Evolutionary conservation across 129 eudicot species (phyloP).

Genomic region (Apium graveolens): DNA sequence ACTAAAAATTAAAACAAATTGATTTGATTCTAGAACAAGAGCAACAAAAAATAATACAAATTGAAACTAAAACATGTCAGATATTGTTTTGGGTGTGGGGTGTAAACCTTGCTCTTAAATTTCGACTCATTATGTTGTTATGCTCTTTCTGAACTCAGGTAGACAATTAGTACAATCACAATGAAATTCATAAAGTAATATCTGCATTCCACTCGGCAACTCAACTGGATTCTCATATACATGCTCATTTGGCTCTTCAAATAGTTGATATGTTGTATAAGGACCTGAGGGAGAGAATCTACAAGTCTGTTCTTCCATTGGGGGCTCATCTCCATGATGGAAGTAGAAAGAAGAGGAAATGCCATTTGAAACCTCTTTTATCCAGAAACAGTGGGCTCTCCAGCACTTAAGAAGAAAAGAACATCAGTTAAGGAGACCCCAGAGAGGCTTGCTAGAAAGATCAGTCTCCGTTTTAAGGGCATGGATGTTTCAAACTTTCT

Average conservation of each 20-base stretch:
- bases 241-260: slow-evolving; percentile 75
- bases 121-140: background rate
- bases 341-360: slow-evolving; percentile 15
- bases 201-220: slow-evolving; percentile 91
- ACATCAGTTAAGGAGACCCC: slow-evolving; percentile 86
- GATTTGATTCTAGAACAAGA: no score
- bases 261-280: slow-evolving; percentile 62
- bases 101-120: background rate
- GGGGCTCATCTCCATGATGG: slow-evolving; percentile 30
- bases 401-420: slow-evolving; percentile 78
- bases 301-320: slow-evolving; percentile 58
- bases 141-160: slow-evolving; percentile 36
- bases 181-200: slow-evolving; percentile 77
- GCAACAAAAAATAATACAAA: no score
- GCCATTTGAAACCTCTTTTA: slow-evolving; percentile 46
- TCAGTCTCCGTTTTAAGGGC: slow-evolving; percentile 87
- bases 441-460: slow-evolving; percentile 92
- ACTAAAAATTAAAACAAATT: no score
- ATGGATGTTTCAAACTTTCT: slow-evolving; percentile 98
- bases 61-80: no score
- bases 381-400: slow-evolving; percentile 87
- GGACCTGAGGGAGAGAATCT: slow-evolving; percentile 64
- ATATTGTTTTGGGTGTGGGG: no score
- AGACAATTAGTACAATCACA: slow-evolving; percentile 65
- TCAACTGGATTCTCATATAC: slow-evolving; percentile 70